A percentile compares a stretch with the other conserved stretches of the same genome.
Conservation (phyloP, 1,284 basidiomycete species). For the Phylloboletellus chloephorus region DNA sequence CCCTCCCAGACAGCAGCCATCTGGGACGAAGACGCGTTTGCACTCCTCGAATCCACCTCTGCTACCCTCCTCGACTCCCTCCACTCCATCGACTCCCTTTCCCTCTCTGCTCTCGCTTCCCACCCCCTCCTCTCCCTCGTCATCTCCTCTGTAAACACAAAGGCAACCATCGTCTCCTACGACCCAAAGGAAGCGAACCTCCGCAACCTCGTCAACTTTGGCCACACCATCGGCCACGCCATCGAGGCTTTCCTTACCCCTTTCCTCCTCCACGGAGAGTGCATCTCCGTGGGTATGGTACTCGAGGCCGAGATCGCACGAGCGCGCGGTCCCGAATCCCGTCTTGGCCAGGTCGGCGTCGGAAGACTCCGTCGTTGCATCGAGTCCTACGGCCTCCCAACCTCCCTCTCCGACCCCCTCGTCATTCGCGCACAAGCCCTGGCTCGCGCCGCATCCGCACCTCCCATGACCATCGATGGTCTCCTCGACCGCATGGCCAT, state of each 20-base stretch:
- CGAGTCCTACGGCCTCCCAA: conserved; percentile 83
- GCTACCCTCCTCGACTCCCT: conserved; percentile 64
- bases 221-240: conserved; percentile 93
- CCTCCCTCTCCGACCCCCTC: conserved; percentile 67
- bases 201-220: conserved; percentile 96
- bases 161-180: conserved; percentile 91
- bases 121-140: conserved; percentile 82
- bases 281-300: conserved; percentile 89
- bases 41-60: conserved; percentile 78
- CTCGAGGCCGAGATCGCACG: conserved; percentile 89
- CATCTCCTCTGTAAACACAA: conserved; percentile 83
- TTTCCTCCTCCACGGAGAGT: conserved; percentile 89
- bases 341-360: conserved; percentile 83
- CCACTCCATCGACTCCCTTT: conserved; percentile 57
- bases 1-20: conserved; percentile 87
- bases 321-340: conserved; percentile 57
- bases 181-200: conserved; percentile 94
- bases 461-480: conserved; percentile 71
- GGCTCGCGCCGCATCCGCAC: conserved; percentile 51
- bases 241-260: conserved; percentile 93
- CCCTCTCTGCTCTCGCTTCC: conserved; percentile 61
- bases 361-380: conserved; percentile 81
- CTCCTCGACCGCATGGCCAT: conserved; percentile 91
- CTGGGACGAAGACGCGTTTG: conserved; percentile 87
- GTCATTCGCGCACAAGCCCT: conserved; percentile 47